Evolutionary conservation across 2,329 filamentous ascomycete species (phyloP).

Genomic region (Scedosporium apiospermum): DNA sequence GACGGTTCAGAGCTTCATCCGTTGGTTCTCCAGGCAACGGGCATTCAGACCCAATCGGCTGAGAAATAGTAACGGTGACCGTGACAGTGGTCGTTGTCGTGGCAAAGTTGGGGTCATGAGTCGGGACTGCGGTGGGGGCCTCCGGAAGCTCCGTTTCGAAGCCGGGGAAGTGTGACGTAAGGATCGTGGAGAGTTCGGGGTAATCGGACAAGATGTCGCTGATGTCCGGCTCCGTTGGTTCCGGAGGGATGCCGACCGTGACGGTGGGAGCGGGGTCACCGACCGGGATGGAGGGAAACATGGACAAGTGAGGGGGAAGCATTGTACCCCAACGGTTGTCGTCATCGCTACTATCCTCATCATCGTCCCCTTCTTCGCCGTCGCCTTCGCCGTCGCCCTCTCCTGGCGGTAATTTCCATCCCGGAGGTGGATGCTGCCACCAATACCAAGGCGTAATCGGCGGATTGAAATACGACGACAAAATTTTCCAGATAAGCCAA

Average conservation of each 20-base stretch:
- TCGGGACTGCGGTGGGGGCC: not conserved
- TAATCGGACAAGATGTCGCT: not conserved
- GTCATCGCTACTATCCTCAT: not conserved
- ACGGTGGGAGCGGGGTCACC: not conserved
- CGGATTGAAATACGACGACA: conserved; percentile 3
- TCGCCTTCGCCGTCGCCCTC: not conserved
- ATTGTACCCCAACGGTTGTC: conserved; percentile 1
- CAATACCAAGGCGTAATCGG: conserved; percentile 5
- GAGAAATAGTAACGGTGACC: not conserved
- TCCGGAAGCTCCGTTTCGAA: not conserved
- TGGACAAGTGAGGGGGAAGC: not conserved
- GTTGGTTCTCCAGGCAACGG: not conserved
- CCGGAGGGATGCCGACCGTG: not conserved
- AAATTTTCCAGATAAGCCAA: conserved; percentile 15
- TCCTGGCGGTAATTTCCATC: not conserved
- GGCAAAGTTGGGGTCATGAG: not conserved
- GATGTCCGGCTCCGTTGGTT: not conserved
- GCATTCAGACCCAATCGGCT: not conserved
- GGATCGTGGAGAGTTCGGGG: conserved; percentile 2
- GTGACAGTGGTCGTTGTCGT: not conserved
- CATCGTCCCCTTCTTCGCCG: not conserved
- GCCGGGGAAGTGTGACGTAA: not conserved
- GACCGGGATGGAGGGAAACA: conserved; percentile 4
- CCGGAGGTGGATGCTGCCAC: not conserved
- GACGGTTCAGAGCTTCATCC: not conserved